A percentile compares a stretch with the other conserved stretches of the same genome.
These are phyloP conservation scores for Hermanozyma aechmeae DNA, from an alignment of 805 yeast genomes.

Conservation along the genomic window DNA sequence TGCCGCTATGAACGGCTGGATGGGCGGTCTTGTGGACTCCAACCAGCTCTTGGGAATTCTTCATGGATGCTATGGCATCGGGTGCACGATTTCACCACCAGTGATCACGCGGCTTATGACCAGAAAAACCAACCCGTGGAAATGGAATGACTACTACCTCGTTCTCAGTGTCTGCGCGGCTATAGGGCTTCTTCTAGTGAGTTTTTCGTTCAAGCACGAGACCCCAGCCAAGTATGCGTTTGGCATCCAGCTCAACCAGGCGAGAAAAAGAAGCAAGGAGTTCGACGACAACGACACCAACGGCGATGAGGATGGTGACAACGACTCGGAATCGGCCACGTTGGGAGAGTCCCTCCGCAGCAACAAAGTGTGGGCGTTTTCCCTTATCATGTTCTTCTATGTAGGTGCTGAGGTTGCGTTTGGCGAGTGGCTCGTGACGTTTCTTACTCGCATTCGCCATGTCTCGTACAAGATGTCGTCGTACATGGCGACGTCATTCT, in stretches of 20 bases:
- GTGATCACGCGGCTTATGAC: conserved; percentile 33
- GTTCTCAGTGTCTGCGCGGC: conserved; percentile 22
- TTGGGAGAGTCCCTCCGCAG: conserved; percentile 25
- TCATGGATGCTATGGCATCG: conserved; percentile 47
- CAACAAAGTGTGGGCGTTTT: conserved; percentile 29
- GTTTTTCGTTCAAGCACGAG: conserved; percentile 28
- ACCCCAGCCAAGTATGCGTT: conserved; percentile 36
- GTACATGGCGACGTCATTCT: conserved; percentile 40
- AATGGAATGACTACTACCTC: conserved; percentile 40
- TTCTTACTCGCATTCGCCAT: conserved; percentile 30
- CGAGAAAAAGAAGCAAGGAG: conserved; percentile 4
- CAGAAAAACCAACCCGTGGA: conserved; percentile 26
- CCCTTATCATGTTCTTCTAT: conserved; percentile 36
- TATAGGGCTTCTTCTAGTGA: conserved; percentile 9
- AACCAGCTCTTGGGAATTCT: conserved; percentile 43
- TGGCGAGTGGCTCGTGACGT: conserved; percentile 46
- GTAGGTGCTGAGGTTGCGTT: conserved; percentile 46
- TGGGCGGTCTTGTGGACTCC: conserved; percentile 36
- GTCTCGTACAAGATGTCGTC: conserved; percentile 30
- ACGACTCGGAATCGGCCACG: conserved; percentile 8
- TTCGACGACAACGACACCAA: conserved; percentile 1
- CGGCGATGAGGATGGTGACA: conserved; percentile 1
- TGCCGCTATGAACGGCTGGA: conserved; percentile 45
- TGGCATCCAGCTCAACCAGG: neutral
- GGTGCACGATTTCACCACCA: conserved; percentile 44